Percentiles rank a stretch among this genome's conserved stretches.
phyloP scores from a whole-genome alignment of 1,284 basidiomycete genomes.

The Cutaneotrichosporon cavernicola region DNA sequence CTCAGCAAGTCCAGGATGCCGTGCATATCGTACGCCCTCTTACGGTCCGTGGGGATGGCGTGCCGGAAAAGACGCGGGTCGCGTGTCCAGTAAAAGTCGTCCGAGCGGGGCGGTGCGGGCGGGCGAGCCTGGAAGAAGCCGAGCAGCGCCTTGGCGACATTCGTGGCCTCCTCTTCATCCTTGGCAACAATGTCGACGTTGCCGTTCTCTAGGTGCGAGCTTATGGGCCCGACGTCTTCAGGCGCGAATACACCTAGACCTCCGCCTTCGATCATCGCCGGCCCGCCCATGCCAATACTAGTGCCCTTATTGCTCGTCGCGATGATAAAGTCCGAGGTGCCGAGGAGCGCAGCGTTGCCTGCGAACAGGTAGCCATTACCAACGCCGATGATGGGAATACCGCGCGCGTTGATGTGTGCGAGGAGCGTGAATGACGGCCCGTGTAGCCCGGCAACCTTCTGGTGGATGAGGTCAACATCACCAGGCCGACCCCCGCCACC shows the following conservation, averaged over 20 bases:
- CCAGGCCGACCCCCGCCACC: constrained; percentile 26
- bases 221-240: constrained; percentile 25
- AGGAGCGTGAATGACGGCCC: constrained; percentile 20
- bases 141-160: constrained; percentile 22
- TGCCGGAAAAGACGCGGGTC: constrained; percentile 26
- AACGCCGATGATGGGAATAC: constrained; percentile 26
- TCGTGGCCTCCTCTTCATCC: constrained; percentile 25
- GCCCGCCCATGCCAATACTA: constrained; percentile 26
- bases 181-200: constrained; percentile 26
- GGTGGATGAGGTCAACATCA: constrained; percentile 22
- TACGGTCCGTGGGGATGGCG: constrained; percentile 23
- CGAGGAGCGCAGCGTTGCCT: constrained; percentile 23
- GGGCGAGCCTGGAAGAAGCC: constrained; percentile 21
- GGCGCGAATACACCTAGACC: constrained; percentile 20
- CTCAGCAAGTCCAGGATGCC: constrained; percentile 18
- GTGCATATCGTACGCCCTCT: constrained; percentile 28
- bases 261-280: constrained; percentile 28
- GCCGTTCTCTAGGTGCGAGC: constrained; percentile 23
- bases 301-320: constrained; percentile 23
- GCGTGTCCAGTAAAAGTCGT: constrained; percentile 13
- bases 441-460: constrained; percentile 22
- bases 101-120: not conserved
- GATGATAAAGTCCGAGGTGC: constrained; percentile 24
- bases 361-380: constrained; percentile 27
- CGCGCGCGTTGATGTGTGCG: constrained; percentile 23